phyloP scores from a whole-genome alignment of 202 grass and related monocot genomes.

The Cymbopogon flexuosus region DNA sequence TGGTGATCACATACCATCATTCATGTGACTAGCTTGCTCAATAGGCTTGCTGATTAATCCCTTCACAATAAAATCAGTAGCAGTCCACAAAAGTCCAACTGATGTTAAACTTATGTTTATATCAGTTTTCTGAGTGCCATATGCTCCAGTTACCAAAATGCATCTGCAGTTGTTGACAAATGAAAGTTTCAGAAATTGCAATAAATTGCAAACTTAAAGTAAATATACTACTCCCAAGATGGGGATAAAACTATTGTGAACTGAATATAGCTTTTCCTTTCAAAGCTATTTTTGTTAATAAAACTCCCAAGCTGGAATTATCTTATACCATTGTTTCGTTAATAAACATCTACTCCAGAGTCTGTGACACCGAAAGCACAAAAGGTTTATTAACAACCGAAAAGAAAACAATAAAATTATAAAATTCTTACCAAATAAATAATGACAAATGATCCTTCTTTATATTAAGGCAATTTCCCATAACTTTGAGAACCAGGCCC shows the following conservation, averaged over 20 bases:
- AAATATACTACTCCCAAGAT: conserved; percentile 11
- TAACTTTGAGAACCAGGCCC: not conserved
- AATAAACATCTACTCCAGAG: too few relatives aligned
- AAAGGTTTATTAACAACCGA: not conserved
- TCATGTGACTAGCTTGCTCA: conserved; percentile 39
- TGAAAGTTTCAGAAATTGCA: conserved; percentile 37
- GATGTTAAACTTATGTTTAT: conserved; percentile 98
- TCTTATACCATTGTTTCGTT: not conserved
- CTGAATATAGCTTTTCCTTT: not conserved
- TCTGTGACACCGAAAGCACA: not conserved
- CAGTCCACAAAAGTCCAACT: conserved; percentile 92
- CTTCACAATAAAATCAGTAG: conserved; percentile 91
- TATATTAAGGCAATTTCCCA: not conserved
- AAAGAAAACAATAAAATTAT: too few relatives aligned
- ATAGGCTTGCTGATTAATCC: conserved; percentile 59
- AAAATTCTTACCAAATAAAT: not conserved
- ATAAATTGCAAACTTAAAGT: not conserved
- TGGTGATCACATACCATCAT: conserved; percentile 36
- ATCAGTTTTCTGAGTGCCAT: conserved; percentile 86
- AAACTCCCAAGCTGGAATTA: not conserved
- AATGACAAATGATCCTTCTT: not conserved
- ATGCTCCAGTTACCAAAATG: conserved; percentile 89
- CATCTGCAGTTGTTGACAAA: conserved; percentile 60
- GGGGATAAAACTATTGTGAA: not conserved
- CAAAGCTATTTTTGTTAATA: not conserved